A percentile compares a stretch with the other conserved stretches of the same genome.
Conservation (phyloP, 163 green algal species). For the Chloromonas sp. region DNA sequence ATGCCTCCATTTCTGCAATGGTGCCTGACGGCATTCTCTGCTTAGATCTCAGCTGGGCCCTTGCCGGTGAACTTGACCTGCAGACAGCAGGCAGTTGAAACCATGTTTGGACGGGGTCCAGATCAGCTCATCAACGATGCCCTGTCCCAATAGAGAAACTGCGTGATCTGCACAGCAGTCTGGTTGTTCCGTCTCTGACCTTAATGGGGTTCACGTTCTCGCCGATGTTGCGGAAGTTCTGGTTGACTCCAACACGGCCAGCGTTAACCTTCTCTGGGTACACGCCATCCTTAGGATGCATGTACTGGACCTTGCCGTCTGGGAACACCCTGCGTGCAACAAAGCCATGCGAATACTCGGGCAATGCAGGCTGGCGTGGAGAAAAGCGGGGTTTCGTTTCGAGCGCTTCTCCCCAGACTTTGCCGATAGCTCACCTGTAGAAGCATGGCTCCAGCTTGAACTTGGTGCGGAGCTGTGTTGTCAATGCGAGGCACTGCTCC, state of each 20-base stretch:
- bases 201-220: slow-evolving; percentile 90
- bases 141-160: neutral
- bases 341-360: neutral
- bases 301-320: slow-evolving; percentile 95
- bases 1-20: too few relatives aligned
- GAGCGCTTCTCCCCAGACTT: too few relatives aligned
- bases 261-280: slow-evolving; percentile 99
- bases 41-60: slow-evolving; percentile 43
- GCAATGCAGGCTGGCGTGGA: neutral
- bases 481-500: slow-evolving; percentile 97
- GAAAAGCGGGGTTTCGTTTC: too few relatives aligned
- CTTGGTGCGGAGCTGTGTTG: slow-evolving; percentile 93
- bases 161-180: neutral
- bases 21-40: too few relatives aligned
- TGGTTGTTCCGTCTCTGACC: slow-evolving; percentile 28
- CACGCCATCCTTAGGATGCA: slow-evolving; percentile 97
- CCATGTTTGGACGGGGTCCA: neutral
- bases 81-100: slow-evolving; percentile 5
- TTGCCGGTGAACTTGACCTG: slow-evolving; percentile 93
- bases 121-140: neutral
- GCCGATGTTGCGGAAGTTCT: slow-evolving; percentile 91
- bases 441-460: slow-evolving; percentile 92
- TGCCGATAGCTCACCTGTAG: slow-evolving; percentile 52
- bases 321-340: slow-evolving; percentile 71
- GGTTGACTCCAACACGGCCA: slow-evolving; percentile 77